A percentile compares a stretch with the other conserved stretches of the same genome.
Evolutionary conservation across 371 early-diverging fungal species (phyloP).

Genomic region (Blakeslea trispora): DNA sequence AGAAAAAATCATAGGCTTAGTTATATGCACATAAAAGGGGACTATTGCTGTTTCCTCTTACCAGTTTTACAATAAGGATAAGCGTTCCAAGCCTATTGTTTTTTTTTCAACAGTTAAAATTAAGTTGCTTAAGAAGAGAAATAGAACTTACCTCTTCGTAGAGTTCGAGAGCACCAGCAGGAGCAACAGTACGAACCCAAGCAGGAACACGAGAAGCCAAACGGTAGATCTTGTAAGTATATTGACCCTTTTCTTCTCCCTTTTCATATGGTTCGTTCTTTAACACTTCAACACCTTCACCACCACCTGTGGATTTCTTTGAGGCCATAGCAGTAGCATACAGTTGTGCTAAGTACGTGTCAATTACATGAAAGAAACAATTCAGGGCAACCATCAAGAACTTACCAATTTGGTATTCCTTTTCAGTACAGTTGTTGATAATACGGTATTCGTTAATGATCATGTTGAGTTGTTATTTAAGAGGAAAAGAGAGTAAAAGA

Average conservation of each 20-base stretch:
- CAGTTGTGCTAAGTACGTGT: constrained; percentile 52
- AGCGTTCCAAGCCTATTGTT: constrained; percentile 75
- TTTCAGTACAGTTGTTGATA: constrained; percentile 68
- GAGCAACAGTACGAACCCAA: constrained; percentile 55
- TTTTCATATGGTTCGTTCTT: constrained; percentile 74
- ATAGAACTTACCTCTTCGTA: constrained; percentile 54
- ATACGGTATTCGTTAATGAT: constrained; percentile 72
- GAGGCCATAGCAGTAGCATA: constrained; percentile 73
- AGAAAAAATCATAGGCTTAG: too few species aligned
- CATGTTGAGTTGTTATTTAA: too few species aligned
- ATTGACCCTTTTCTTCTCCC: constrained; percentile 64
- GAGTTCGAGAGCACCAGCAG: constrained; percentile 63
- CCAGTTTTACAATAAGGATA: constrained; percentile 82
- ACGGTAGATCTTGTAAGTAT: constrained; percentile 72
- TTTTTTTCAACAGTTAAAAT: background rate
- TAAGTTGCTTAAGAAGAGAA: background rate
- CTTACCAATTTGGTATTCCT: constrained; percentile 63
- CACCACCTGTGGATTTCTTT: constrained; percentile 67
- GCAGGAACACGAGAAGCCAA: constrained; percentile 60
- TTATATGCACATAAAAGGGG: too few species aligned
- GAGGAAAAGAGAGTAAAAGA: constrained; percentile 10
- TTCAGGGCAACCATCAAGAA: too few species aligned
- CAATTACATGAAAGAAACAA: too few species aligned
- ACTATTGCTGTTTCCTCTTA: constrained; percentile 37
- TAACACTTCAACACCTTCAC: constrained; percentile 74